phyloP scores from a whole-genome alignment of 1,139 yeast genomes.

The Saccharomycopsis hybrid region DNA sequence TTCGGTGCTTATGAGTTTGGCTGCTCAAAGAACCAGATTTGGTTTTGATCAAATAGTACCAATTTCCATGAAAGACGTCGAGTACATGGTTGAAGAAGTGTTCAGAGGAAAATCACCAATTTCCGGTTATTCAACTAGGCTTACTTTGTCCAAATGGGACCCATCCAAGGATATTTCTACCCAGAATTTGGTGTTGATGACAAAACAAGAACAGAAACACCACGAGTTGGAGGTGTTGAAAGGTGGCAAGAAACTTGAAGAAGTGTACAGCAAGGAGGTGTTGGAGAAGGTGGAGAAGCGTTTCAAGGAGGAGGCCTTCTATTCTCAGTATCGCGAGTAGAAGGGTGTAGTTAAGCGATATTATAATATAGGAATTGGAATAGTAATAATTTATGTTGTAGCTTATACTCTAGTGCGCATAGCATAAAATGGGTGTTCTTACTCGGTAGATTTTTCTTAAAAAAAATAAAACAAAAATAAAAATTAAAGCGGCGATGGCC shows the following conservation, averaged over 20 bases:
- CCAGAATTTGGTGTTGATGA: conserved; percentile 79
- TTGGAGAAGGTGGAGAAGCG: conserved; percentile 54
- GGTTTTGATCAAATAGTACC: conserved; percentile 74
- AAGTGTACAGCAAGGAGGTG: conserved; percentile 59
- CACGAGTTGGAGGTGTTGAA: conserved; percentile 72
- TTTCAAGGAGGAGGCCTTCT: conserved; percentile 68
- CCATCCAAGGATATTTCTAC: conserved; percentile 47
- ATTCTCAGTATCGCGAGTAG: conserved; percentile 44
- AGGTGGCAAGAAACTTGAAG: conserved; percentile 55
- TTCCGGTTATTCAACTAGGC: conserved; percentile 74
- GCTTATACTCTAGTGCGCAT: too few relatives aligned
- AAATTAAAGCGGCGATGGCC: too few relatives aligned
- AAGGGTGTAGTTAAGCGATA: too few relatives aligned
- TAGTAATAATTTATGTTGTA: too few relatives aligned
- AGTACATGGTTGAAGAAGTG: conserved; percentile 84
- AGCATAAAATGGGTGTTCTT: too few relatives aligned
- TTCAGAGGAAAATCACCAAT: conserved; percentile 88
- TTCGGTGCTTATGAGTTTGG: conserved; percentile 70
- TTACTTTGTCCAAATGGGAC: conserved; percentile 81
- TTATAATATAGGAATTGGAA: too few relatives aligned
- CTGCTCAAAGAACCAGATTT: conserved; percentile 79
- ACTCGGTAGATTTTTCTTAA: too few relatives aligned
- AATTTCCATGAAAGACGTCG: conserved; percentile 64
- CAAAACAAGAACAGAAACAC: conserved; percentile 74
- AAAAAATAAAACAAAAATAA: too few relatives aligned